Base-by-base conservation (phyloP, 148 eudicot genomes). In the Polygonum maritimum region DNA sequence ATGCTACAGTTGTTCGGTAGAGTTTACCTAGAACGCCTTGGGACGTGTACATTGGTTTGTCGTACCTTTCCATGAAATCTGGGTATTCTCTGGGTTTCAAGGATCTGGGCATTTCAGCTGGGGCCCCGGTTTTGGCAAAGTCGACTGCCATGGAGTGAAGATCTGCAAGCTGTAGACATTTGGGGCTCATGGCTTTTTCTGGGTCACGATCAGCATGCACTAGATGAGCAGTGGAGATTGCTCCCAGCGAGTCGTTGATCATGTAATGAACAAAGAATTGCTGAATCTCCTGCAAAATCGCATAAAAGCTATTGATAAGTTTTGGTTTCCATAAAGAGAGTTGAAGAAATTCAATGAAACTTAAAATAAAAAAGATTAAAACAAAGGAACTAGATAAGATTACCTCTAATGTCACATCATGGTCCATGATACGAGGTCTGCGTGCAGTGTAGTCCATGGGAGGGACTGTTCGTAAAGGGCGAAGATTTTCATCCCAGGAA, bases 71-170 rank as follows among this genome's bases (percentile, higher is more conserved):
- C 98, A 95, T 89, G 87, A 95, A 95, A 80, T 95, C 98, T 0
- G 98, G 98, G 62, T 82, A 95, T 70, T 90, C 97, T 49, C 81
- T 86, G 14, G 97, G 98, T 83, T 87, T 90, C 52, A 95, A 72
- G 57, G 49, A 77, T 76, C 85, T 69, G 65, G 98, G 98, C 94
- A 95, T 92, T 76, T 90, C 98, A 7, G 98, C 98, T 18, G 98
- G 94, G 49, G 97, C 90, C 38, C 98, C 98, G 0, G 92, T 88
- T 79, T 95, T 95, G 13, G 98, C 98, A 82, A 92, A 95, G 79
- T 95, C 98, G 11, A 95, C 98, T 18, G 98, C 98, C 98, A 95
- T 95, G 31, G 98, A 95, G 74, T 95, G 98, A 62, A 95, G 98
- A 77, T 79, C 77, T 11, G 98, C 96, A 75, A 95, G 76, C 71